Evolutionary conservation across 768 basidiomycete species (phyloP).

Genomic region (Kwoniella sp.): DNA sequence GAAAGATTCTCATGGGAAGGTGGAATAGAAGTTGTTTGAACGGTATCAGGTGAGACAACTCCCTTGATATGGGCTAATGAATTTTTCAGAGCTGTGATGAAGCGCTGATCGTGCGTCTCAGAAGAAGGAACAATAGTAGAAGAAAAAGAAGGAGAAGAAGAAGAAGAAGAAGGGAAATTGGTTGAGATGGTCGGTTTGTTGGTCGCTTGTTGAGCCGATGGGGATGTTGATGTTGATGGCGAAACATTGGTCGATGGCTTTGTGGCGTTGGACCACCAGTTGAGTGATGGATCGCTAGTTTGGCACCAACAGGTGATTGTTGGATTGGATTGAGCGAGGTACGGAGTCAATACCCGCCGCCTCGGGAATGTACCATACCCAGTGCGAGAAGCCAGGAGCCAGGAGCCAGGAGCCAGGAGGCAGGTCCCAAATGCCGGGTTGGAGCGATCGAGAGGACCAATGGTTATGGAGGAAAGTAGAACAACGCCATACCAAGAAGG

Average conservation of each 20-base stretch:
- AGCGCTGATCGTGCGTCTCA: neutral
- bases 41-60: no score
- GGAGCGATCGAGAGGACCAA: neutral
- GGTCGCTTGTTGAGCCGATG: neutral
- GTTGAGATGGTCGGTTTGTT: neutral
- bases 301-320: neutral
- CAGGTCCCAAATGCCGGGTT: no score
- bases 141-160: neutral
- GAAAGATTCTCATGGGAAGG: no score
- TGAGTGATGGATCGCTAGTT: neutral
- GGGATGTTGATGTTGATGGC: neutral
- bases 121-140: no score
- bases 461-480: neutral
- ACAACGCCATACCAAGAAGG: neutral
- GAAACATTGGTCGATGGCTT: no score
- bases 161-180: neutral
- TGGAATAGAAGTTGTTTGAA: no score
- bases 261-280: neutral
- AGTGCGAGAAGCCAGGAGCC: no score
- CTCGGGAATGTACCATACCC: neutral
- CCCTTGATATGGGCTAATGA: no score
- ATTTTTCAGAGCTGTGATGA: neutral
- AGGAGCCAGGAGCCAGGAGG: no score
- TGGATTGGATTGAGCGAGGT: no score
- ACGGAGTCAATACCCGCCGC: neutral